These are phyloP conservation scores for Silene uniflora DNA, from an alignment of 148 eudicot species.

Conservation along the genomic window DNA sequence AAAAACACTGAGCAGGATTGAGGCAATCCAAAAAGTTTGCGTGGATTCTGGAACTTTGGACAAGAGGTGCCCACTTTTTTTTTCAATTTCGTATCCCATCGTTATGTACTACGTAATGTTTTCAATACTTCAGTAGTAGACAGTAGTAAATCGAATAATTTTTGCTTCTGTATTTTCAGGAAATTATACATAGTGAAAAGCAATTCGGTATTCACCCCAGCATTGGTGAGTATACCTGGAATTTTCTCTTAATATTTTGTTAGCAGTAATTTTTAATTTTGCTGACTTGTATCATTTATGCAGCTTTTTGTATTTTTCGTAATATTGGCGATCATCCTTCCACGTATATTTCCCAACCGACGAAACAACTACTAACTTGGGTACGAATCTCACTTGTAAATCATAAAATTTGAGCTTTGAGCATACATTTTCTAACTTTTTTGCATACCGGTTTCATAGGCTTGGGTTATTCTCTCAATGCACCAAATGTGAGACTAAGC, in stretches of 20 bases:
- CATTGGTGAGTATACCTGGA: conserved; percentile 40
- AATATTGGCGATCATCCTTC: conserved; percentile 44
- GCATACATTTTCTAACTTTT: neutral
- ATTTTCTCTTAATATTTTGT: neutral
- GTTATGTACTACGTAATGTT: no score
- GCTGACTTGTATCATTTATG: conserved; percentile 13
- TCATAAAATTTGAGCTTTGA: neutral
- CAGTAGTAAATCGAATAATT: conserved; percentile 4
- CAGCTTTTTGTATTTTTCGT: conserved; percentile 57
- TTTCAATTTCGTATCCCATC: neutral
- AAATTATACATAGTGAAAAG: conserved; percentile 49
- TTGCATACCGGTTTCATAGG: neutral
- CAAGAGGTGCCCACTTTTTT: no score
- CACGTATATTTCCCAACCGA: conserved; percentile 40
- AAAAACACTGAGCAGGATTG: conserved; percentile 60
- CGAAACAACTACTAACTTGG: conserved; percentile 18
- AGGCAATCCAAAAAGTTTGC: conserved; percentile 63
- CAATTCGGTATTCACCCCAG: conserved; percentile 35
- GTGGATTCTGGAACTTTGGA: conserved; percentile 62
- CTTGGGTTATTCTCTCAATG: neutral
- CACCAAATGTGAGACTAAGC: neutral
- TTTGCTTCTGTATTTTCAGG: conserved; percentile 28
- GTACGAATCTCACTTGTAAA: conserved; percentile 1
- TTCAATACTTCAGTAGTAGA: neutral
- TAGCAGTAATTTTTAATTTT: neutral